Base-by-base conservation (phyloP, 768 basidiomycete genomes). In the Cystobasidium onofrii region DNA sequence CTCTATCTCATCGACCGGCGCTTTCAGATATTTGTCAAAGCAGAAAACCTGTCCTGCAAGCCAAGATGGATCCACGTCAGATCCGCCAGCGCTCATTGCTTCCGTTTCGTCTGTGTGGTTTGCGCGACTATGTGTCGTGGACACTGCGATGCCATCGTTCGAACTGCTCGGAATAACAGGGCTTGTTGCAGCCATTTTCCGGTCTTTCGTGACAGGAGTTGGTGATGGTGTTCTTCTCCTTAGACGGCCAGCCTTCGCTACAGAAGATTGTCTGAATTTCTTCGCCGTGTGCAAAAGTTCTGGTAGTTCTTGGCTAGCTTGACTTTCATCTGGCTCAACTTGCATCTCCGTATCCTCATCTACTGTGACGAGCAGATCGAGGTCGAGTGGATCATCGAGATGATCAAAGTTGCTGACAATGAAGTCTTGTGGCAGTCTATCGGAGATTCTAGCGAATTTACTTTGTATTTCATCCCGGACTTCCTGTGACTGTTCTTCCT, bases 391-490 rank as follows among this genome's bases (percentile, higher is more conserved):
- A 29, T 60, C 39, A 23, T 55, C 34, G 33, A 71, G 69, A 39
- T 71, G 69, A 41, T 71, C 69, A 39, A 71, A 71, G 31, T 71
- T 71, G 20, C 36, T 55, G 18, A 23, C 15, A 25, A 71, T 31
- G 39, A 57, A 60, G 6, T 55, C 69, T 23, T 31, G 20, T 12
- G 50, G 50, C 15, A 71, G 13, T 55, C 54, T 55, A 31, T 52
- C 55, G 10, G 69, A 36, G 10, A 71, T 29, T 27, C 33, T 33
- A 29, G 69, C 69, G 55, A 71, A 71, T 61, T 71, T 71, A 17
- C 69, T 36, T 12, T 36, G 25, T 17, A 60, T 1, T 39, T 71
- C 69, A 12, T 55, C 69, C 4, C 41, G n/a, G 12, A 34, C 52
- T 27, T 29, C 69, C 31, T 67, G 65, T 9, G 10, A 13, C 12